Evolutionary conservation across 345 rosid species (phyloP).

Genomic region (Gossypium arboreum): DNA sequence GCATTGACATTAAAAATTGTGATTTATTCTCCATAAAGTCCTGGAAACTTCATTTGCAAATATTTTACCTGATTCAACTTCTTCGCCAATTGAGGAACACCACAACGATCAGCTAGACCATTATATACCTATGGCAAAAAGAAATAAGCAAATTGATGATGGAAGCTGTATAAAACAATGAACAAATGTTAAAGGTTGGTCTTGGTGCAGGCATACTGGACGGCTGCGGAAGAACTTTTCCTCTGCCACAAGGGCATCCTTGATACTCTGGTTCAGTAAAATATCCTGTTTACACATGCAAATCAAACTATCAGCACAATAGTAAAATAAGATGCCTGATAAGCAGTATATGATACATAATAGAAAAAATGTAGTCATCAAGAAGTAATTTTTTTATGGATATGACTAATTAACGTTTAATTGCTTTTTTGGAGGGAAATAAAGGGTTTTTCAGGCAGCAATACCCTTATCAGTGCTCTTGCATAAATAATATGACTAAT

Average conservation of each 20-base stretch:
- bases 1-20: background rate
- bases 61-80: constrained; percentile 80
- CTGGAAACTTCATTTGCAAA: constrained; percentile 12
- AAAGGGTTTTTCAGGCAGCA: background rate
- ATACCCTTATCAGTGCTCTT: background rate
- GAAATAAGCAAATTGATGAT: constrained; percentile 5
- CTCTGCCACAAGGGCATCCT: constrained; percentile 88
- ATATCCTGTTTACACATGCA: constrained; percentile 57
- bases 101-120: constrained; percentile 90
- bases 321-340: background rate
- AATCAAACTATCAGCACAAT: constrained; percentile 9
- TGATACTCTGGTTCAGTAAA: constrained; percentile 70
- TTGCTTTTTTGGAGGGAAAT: background rate
- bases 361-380: background rate
- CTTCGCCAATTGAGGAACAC: constrained; percentile 89
- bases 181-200: constrained; percentile 11
- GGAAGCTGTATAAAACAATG: constrained; percentile 13
- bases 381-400: background rate
- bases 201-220: constrained; percentile 56
- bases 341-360: constrained; percentile 2
- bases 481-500: background rate
- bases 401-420: background rate
- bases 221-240: constrained; percentile 90
- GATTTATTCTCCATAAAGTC: background rate
- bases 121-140: constrained; percentile 53